Evolutionary conservation across 1,139 yeast genomes (phyloP), one percentile per base, ranked within the genome.

Genomic region (Tardiomyces blankii): DNA sequence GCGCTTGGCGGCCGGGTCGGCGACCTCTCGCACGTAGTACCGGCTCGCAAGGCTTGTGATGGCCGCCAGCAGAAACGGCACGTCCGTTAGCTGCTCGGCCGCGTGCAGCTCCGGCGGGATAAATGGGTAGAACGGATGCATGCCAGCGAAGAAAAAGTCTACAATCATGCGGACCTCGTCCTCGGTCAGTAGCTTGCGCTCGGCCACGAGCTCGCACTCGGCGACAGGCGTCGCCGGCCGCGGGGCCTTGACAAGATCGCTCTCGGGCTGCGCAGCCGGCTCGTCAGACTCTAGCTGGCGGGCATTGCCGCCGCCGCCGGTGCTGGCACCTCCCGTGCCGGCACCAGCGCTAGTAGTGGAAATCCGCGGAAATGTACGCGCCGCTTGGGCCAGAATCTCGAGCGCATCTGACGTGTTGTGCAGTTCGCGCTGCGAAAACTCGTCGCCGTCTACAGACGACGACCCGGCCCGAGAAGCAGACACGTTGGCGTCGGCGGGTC

Each of bases 91-190:
- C 7, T 74, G 77, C 43, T 76, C 75, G 0, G 86, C 77, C 44
- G 77, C 72, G 48, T 82, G 91, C 41, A 88, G 62, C 51, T 81
- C 85, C 33, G 73, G 69, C 1, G 96, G 96, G 35, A 89, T 74
- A 57, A 81, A 85, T 1, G 96, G 96, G 64, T 83, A 88, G 61
- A 80, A 89, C 1, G 96, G 96, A 60, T 86, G 94, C 79, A 89
- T 75, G 3, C 87, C 78, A 9, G 77, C 65, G 61, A 86, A 86
- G 61, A 85, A 89, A 45, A 80, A 67, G 42, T 74, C 69, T 28
- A 87, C 76, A 33, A 86, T 66, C 44, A 68, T 64, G 46, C 72
- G 74, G 0, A 95, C 93, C 58, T 86, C 95, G 0, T 59, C 64
- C 53, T 77, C 88, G 0, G 83, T 70, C 16, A 88, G 59, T 43